phyloP scores from a whole-genome alignment of 352 stramenopile species.

The Pythium aristosporum region DNA sequence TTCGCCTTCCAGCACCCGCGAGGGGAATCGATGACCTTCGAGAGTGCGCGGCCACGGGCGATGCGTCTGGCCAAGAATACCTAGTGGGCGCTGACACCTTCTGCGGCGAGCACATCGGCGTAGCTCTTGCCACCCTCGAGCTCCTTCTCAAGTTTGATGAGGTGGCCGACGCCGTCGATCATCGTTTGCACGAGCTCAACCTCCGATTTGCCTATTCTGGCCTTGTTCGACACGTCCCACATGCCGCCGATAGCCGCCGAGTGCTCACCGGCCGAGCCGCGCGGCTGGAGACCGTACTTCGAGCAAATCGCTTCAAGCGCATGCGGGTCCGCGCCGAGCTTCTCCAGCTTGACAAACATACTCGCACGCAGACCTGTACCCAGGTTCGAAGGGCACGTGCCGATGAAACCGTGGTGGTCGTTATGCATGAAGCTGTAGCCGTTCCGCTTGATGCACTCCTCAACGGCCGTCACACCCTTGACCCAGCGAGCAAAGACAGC shows the following conservation, averaged over 20 bases:
- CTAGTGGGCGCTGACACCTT: conserved; percentile 42
- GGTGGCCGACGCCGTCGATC: conserved; percentile 83
- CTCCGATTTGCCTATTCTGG: conserved; percentile 88
- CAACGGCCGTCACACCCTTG: conserved; percentile 74
- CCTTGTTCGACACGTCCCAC: conserved; percentile 88
- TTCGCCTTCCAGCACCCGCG: neutral
- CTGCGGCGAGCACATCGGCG: conserved; percentile 53
- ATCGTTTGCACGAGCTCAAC: conserved; percentile 88
- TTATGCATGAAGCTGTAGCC: conserved; percentile 87
- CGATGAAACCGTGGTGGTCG: conserved; percentile 86
- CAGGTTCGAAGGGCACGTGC: conserved; percentile 87
- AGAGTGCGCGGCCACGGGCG: neutral
- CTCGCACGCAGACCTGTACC: conserved; percentile 85
- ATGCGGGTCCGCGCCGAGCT: conserved; percentile 73
- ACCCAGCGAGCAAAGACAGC: conserved; percentile 89
- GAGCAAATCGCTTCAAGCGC: conserved; percentile 31
- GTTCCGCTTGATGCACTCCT: conserved; percentile 76
- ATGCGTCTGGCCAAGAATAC: neutral
- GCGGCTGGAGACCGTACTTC: conserved; percentile 64
- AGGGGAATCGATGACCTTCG: conserved; percentile 1
- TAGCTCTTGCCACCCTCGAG: conserved; percentile 81
- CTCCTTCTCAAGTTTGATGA: conserved; percentile 90
- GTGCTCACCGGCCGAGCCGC: conserved; percentile 83
- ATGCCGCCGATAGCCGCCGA: conserved; percentile 70
- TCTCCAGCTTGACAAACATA: conserved; percentile 86